Evolutionary conservation across 78 protist species (phyloP).

Genomic region (Bigelowiella natans): DNA sequence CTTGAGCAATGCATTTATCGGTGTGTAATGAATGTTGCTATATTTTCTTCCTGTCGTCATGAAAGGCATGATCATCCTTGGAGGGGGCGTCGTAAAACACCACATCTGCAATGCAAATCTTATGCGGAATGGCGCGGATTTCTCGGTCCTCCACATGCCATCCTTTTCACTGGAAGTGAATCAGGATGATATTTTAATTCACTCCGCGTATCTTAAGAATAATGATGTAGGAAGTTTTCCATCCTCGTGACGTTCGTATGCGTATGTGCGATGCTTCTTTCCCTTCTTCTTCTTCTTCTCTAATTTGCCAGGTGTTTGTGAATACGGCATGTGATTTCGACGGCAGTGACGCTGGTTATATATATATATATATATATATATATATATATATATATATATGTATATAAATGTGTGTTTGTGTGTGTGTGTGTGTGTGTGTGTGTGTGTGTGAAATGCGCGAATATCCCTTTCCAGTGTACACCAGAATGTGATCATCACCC

Average conservation of each 20-base stretch:
- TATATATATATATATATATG: not conserved
- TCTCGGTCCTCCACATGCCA: no score
- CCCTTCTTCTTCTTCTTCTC: not conserved
- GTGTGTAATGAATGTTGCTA: no score
- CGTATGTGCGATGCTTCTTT: not conserved
- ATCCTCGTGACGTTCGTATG: not conserved
- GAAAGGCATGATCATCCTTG: constrained; percentile 92
- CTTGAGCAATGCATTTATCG: no score
- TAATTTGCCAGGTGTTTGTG: constrained; percentile 60
- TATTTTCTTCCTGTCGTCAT: no score
- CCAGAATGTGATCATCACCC: not conserved
- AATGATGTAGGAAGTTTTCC: not conserved
- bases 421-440: not conserved
- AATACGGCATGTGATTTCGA: constrained; percentile 75
- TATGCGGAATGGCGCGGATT: constrained; percentile 98
- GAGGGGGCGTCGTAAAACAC: constrained; percentile 99
- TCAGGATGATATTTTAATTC: not conserved
- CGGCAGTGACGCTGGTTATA: not conserved
- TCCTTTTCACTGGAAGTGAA: constrained; percentile 84
- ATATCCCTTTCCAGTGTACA: not conserved
- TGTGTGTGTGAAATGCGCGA: not conserved
- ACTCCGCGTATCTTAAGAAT: no score
- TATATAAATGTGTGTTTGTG: not conserved
- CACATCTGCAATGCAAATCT: constrained; percentile 99
- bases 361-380: not conserved